Evolutionary conservation across 2,329 filamentous ascomycete species (phyloP).

Genomic region (Gremmenia infestans): DNA sequence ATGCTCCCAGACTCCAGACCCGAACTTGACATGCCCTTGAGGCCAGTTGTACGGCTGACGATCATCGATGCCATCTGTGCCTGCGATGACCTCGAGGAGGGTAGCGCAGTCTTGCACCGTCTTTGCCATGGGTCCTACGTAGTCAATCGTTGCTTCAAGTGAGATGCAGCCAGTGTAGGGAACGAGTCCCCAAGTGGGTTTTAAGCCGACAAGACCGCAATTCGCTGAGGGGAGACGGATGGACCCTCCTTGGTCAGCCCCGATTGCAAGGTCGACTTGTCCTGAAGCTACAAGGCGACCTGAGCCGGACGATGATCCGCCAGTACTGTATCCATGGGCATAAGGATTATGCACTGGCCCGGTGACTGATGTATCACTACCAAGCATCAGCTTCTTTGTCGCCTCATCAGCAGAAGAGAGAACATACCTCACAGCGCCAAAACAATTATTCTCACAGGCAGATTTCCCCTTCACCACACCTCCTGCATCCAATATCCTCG

Average conservation of each 20-base stretch:
- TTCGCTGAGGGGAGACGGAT: slow-evolving; percentile 23
- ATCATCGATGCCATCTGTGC: slow-evolving; percentile 46
- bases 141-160: slow-evolving; percentile 46
- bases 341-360: slow-evolving; percentile 39
- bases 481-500: slow-evolving; percentile 21
- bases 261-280: slow-evolving; percentile 37
- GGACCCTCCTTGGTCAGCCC: slow-evolving; percentile 27
- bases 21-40: slow-evolving; percentile 25
- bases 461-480: slow-evolving; percentile 21
- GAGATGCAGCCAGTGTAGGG: slow-evolving; percentile 37
- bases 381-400: background rate
- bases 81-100: slow-evolving; percentile 42
- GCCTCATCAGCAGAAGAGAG: background rate
- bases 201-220: slow-evolving; percentile 25
- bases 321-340: slow-evolving; percentile 40
- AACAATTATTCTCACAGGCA: slow-evolving; percentile 26
- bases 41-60: slow-evolving; percentile 35
- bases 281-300: slow-evolving; percentile 42
- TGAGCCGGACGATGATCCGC: slow-evolving; percentile 45
- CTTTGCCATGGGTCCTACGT: slow-evolving; percentile 41
- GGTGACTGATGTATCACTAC: slow-evolving; percentile 20
- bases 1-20: slow-evolving; percentile 15
- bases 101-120: slow-evolving; percentile 38
- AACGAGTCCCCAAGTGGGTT: slow-evolving; percentile 25
- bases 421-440: slow-evolving; percentile 22